Conservation (phyloP, 108 stramenopile species). For the Asterionellopsis glacialis region DNA sequence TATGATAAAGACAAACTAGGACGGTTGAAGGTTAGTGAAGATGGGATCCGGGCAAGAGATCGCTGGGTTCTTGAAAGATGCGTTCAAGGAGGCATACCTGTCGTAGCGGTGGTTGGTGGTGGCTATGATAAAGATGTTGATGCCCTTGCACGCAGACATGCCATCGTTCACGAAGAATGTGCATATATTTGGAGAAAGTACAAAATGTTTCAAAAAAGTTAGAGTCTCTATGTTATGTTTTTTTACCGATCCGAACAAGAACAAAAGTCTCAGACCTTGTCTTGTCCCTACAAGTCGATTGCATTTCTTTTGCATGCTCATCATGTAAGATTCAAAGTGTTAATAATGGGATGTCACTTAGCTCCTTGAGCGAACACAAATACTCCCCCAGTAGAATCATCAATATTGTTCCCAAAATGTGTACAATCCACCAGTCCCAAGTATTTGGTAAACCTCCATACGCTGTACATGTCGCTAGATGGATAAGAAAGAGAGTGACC, state of each 20-base stretch:
- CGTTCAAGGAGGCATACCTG: slow-evolving; percentile 43
- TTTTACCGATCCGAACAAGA: too few relatives aligned
- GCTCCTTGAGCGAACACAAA: slow-evolving; percentile 65
- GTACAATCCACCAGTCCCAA: slow-evolving; percentile 84
- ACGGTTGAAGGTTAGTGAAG: slow-evolving; percentile 45
- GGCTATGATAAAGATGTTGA: slow-evolving; percentile 68
- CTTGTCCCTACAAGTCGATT: too few relatives aligned
- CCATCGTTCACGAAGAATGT: slow-evolving; percentile 68
- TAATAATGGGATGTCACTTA: slow-evolving; percentile 79
- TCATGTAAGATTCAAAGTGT: slow-evolving; percentile 10
- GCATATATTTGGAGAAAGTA: slow-evolving; percentile 64
- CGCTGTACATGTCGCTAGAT: slow-evolving; percentile 45
- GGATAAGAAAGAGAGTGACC: slow-evolving; percentile 72
- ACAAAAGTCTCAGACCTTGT: too few relatives aligned
- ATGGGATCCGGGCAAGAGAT: slow-evolving; percentile 64
- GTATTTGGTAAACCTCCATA: slow-evolving; percentile 64
- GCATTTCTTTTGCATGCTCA: too few relatives aligned
- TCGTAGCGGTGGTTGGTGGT: slow-evolving; percentile 72
- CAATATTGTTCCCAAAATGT: slow-evolving; percentile 59
- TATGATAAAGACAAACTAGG: slow-evolving; percentile 64
- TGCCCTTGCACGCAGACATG: slow-evolving; percentile 59
- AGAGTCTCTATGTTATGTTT: too few relatives aligned
- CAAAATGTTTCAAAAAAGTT: slow-evolving; percentile 32
- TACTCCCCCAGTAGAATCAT: slow-evolving; percentile 85
- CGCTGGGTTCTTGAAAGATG: slow-evolving; percentile 48